Evolutionary conservation across 768 basidiomycete species (phyloP).

Genomic region (Hirschioporus abietinus): DNA sequence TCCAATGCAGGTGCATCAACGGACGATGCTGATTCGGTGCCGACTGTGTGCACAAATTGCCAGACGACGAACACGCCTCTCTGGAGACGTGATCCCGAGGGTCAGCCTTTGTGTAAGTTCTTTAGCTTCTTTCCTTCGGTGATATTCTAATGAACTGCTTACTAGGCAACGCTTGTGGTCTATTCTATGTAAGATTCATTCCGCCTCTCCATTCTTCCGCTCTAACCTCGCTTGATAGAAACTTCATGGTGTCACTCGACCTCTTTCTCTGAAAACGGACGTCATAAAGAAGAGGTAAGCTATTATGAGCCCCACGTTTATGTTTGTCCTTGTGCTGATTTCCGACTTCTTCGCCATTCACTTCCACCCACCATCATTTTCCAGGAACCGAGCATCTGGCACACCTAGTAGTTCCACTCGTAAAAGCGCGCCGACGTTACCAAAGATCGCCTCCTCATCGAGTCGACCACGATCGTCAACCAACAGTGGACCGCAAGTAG

Average conservation of each 20-base stretch:
- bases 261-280: slow-evolving; percentile 92
- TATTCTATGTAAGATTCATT: slow-evolving; percentile 64
- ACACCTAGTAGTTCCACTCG: slow-evolving; percentile 60
- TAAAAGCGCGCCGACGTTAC: slow-evolving; percentile 55
- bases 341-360: slow-evolving; percentile 2
- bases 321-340: slow-evolving; percentile 10
- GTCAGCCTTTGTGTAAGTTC: slow-evolving; percentile 80
- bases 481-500: slow-evolving; percentile 50
- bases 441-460: slow-evolving; percentile 72
- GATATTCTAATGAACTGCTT: slow-evolving; percentile 13
- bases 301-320: not conserved
- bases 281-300: slow-evolving; percentile 91
- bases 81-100: slow-evolving; percentile 90
- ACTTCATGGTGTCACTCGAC: slow-evolving; percentile 92
- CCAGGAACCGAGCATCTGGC: slow-evolving; percentile 74
- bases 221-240: slow-evolving; percentile 46
- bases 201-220: slow-evolving; percentile 28
- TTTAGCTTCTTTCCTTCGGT: slow-evolving; percentile 3
- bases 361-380: slow-evolving; percentile 10
- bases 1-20: slow-evolving; percentile 33
- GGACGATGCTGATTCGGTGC: slow-evolving; percentile 66
- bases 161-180: slow-evolving; percentile 83
- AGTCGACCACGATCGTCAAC: slow-evolving; percentile 68
- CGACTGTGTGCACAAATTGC: slow-evolving; percentile 91
- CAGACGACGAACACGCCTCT: slow-evolving; percentile 92